Conservation (phyloP, 2,329 filamentous ascomycete species). For the Delphinella strobiligena region DNA sequence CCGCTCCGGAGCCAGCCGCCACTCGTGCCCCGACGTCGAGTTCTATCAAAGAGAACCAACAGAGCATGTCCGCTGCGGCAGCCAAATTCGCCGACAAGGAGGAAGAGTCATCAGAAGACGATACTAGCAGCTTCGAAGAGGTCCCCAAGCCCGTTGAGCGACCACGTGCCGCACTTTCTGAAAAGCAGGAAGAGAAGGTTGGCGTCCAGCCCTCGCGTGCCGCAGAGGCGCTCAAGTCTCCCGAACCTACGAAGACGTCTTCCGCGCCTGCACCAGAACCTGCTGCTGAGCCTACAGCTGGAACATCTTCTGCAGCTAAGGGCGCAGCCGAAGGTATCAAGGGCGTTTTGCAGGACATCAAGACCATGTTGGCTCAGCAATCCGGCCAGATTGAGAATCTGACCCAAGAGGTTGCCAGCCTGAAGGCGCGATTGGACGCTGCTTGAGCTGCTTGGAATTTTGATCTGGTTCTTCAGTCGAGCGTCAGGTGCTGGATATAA, state of each 20-base stretch:
- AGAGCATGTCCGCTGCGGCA: slow-evolving; percentile 74
- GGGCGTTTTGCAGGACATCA: slow-evolving; percentile 63
- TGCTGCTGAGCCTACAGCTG: slow-evolving; percentile 10
- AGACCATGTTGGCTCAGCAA: slow-evolving; percentile 63
- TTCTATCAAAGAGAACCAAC: slow-evolving; percentile 70
- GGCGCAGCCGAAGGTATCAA: slow-evolving; percentile 44
- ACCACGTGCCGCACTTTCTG: slow-evolving; percentile 22
- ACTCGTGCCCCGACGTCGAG: slow-evolving; percentile 25
- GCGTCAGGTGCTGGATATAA: no score
- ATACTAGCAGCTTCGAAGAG: slow-evolving; percentile 78
- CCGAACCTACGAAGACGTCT: slow-evolving; percentile 14
- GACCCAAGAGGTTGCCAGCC: slow-evolving; percentile 64
- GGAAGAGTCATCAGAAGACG: slow-evolving; percentile 41
- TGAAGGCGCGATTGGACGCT: slow-evolving; percentile 64
- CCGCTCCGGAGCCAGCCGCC: slow-evolving; percentile 38
- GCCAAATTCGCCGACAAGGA: slow-evolving; percentile 73
- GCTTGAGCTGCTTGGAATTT: not conserved
- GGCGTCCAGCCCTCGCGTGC: slow-evolving; percentile 20
- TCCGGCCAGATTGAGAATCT: slow-evolving; percentile 67
- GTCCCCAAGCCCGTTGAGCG: slow-evolving; percentile 63
- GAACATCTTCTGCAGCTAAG: slow-evolving; percentile 22
- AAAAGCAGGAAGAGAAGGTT: slow-evolving; percentile 29
- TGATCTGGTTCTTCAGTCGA: no score
- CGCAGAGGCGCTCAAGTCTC: slow-evolving; percentile 9
- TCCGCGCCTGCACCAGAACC: slow-evolving; percentile 16